Evolutionary conservation across 768 basidiomycete species (phyloP), one percentile per base, ranked within the genome.

Genomic region (Boletus sensibilis): DNA sequence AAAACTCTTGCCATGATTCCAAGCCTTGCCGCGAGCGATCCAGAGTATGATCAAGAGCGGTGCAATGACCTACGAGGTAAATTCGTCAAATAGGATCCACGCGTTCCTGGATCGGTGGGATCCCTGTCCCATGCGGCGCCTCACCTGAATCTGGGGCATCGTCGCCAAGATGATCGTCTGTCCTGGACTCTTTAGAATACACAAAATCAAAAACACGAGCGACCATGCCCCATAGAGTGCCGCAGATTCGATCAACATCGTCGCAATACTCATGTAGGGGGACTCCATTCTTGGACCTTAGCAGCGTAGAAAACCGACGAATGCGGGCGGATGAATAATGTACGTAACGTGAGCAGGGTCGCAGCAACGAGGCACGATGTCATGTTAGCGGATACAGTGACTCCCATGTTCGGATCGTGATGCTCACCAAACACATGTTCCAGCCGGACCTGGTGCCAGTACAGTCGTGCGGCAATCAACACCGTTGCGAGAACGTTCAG

Each of bases 1-100:
- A 4, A 16, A 25, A 25, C 10, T 53, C 39, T 50, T 50, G 51
- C 6, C 3, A 8, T 16, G 5, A 4, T 44, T 34, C 68, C 68
- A 69, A 1, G 65, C 56, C 34, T 56, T 56, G 5, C 65, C 67
- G 20, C 67, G 62, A 20, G 58, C 56, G 23, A 58, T 55, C 62
- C 67, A 58, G 40, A 69, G 60, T 6, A 69, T 64, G 34, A 69
- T 68, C 58, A 69, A 37, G 29, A 69, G 45, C 2, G 67, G 62
- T 5, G 67, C 62, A 9, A 68, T 69, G 12, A 64, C 68, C 67
- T 68, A 14, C 6, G 21, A 14, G 1, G 3, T 14, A 37, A 21
- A 31, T 16, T 16, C 12, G 38, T 57, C 37, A 48, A 18, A 37
- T 63, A n/a, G 1, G n/a, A 37, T 42, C 34, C 18, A 33, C 0